These are phyloP conservation scores for Coemansia guatemalensis DNA, from an alignment of 192 early-diverging fungal species.

Conservation along the genomic window DNA sequence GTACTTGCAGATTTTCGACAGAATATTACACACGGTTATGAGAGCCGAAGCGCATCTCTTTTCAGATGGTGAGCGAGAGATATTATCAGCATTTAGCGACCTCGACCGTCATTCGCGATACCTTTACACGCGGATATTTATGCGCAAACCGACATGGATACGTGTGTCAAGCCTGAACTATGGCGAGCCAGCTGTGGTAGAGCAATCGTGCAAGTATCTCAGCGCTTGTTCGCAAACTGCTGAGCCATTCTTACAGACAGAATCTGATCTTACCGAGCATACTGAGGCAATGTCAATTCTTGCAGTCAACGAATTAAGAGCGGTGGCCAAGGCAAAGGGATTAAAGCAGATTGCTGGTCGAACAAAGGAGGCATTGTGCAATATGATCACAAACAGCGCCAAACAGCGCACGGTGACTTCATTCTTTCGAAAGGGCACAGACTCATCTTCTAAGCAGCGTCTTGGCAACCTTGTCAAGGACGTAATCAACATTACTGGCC, in stretches of 20 bases:
- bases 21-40: conserved; percentile 37
- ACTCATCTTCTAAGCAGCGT: conserved; percentile 17
- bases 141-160: conserved; percentile 49
- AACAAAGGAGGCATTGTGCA: conserved; percentile 35
- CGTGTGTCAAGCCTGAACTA: conserved; percentile 35
- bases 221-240: background rate
- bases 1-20: conserved; percentile 48
- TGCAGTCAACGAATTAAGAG: conserved; percentile 26
- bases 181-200: conserved; percentile 29
- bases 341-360: conserved; percentile 37
- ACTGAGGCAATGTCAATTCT: conserved; percentile 24
- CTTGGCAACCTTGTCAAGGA: conserved; percentile 14
- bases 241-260: conserved; percentile 30
- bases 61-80: conserved; percentile 25
- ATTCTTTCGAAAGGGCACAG: conserved; percentile 33
- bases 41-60: conserved; percentile 37
- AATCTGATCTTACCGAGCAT: conserved; percentile 16
- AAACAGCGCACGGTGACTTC: conserved; percentile 46
- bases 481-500: conserved; percentile 26
- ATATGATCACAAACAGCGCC: conserved; percentile 18
- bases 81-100: conserved; percentile 16
- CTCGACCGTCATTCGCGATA: conserved; percentile 46
- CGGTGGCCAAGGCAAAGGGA: conserved; percentile 31
- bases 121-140: conserved; percentile 43
- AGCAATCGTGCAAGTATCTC: conserved; percentile 38